phyloP scores from a whole-genome alignment of 257 asterid genomes.

The Sherardia arvensis region DNA sequence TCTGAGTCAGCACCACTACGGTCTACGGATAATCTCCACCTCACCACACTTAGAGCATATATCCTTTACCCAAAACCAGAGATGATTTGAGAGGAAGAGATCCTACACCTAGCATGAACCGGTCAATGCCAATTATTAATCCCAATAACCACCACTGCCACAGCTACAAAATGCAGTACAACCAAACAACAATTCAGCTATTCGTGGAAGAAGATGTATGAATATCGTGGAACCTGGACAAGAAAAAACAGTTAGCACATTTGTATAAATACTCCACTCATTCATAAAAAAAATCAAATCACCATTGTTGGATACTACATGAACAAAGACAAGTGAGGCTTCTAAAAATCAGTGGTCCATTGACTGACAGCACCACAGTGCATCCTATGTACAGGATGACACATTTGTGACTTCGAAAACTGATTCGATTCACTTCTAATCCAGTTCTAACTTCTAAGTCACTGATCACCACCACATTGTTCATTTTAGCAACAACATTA shows the following conservation, averaged over 20 bases:
- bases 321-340: not conserved
- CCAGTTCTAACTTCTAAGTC: not conserved
- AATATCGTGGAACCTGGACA: conserved; percentile 8
- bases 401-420: not conserved
- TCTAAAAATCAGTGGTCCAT: conserved; percentile 1
- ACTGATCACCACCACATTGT: conserved; percentile 2
- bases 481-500: not conserved
- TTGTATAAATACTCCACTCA: not conserved
- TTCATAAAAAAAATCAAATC: too few relatives aligned
- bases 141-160: conserved; percentile 1
- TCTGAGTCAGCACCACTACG: conserved; percentile 22
- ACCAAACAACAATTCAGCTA: not conserved
- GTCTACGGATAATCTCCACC: conserved; percentile 20
- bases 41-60: conserved; percentile 15
- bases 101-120: conserved; percentile 17
- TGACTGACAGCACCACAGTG: not conserved
- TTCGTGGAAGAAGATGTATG: not conserved
- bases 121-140: conserved; percentile 18
- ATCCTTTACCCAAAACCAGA: conserved; percentile 14
- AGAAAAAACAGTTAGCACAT: not conserved
- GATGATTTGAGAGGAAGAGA: conserved; percentile 6
- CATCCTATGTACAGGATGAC: too few relatives aligned
- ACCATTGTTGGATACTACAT: not conserved
- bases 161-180: not conserved
- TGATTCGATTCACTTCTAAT: not conserved